Evolutionary conservation across 192 early-diverging fungal genomes (phyloP), one percentile per base, ranked within the genome.

Genomic region (Linnemannia zychae): DNA sequence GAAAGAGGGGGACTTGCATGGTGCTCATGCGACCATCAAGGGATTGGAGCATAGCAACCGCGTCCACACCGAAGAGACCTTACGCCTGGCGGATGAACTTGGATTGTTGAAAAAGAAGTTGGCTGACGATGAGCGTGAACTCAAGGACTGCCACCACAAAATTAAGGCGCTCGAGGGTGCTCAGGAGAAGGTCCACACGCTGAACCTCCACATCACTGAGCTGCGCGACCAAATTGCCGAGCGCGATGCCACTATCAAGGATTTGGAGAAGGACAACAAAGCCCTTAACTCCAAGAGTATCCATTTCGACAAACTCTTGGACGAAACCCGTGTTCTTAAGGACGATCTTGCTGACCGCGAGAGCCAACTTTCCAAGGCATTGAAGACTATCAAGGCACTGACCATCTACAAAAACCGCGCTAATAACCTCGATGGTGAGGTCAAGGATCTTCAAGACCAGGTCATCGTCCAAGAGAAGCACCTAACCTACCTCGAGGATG

Each of bases 391-490:
- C 16, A 69, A 78, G 50, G 50, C 63, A 4, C 36, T 78, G 31
- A 22, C 7, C 18, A 22, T 2, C 3, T 75, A 47, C 44, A 75
- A 65, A n/a, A 22, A 57, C 11, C 81, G n/a, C 3, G 71, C 72
- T 6, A 31, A 4, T 7, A 37, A 40, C 18, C 67, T 84, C 6
- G 72, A 77, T n/a, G 49, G 48, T 7, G 81, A 84, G 72, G 31
- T 84, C 65, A 57, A 75, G 18, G 66, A 65, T 73, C 36, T 84
- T 1, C 82, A 52, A 1, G 76, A 75, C 17, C 82, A 75, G 53
- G 72, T 72, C 17, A 9, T 12, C 2, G 77, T 79, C 17, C 82
- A 75, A 71, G 82, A 79, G 46, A 84, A 75, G 48, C 82, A 84
- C 33, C 53, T 84, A 4, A 71, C 65, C 7, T 78, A 79, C 71